Evolutionary conservation across 163 green algal species (phyloP), one percentile per base, ranked within the genome.

Genomic region (Chlamydomonas reinhardtii): DNA sequence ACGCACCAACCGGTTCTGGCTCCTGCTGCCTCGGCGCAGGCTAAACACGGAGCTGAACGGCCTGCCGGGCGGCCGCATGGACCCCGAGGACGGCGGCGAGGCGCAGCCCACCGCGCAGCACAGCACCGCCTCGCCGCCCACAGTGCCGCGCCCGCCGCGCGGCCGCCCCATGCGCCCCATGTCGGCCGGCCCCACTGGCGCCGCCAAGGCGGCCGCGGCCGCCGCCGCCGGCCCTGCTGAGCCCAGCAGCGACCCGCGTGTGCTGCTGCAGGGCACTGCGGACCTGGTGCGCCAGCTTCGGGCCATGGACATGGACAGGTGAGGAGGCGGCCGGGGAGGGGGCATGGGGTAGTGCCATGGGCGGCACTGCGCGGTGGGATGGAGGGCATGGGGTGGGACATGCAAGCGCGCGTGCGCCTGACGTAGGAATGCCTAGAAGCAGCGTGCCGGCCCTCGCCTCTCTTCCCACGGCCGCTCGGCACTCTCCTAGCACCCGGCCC

Each of bases 221-320:
- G 12, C 78, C 35, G 37, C 39, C 54, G 27, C 20, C 66, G 54
- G 19, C 39, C 66, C 34, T n/a, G 66, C n/a, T 43, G 69, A 86
- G 68, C 69, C 70, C 32, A 78, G 69, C 52, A 78, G 32, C 79
- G 79, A 86, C 79, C 69, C 69, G 11, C 69, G 79, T n/a, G 69
- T 78, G 73, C 66, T 90, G 54, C 39, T 87, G 64, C 62, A 70
- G 48, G 80, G 80, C n/a, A 24, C 85, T 15, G 86, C 74, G n/a
- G 86, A 88, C 74, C 79, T 85, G 15, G 79, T 90, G n/a, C 80
- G 80, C 3, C 25, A 75, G 76, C 77, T 90, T 56, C 68, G 86
- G 11, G 62, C 43, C 64, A 70, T 87, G 75, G 74, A 78, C 15
- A 74, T 80, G 34, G 80, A 78, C 65, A 56, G 56, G 85, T 90